These are phyloP conservation scores for Oryza meyeriana DNA, from an alignment of 176 grass and related monocot species.

Conservation along the genomic window DNA sequence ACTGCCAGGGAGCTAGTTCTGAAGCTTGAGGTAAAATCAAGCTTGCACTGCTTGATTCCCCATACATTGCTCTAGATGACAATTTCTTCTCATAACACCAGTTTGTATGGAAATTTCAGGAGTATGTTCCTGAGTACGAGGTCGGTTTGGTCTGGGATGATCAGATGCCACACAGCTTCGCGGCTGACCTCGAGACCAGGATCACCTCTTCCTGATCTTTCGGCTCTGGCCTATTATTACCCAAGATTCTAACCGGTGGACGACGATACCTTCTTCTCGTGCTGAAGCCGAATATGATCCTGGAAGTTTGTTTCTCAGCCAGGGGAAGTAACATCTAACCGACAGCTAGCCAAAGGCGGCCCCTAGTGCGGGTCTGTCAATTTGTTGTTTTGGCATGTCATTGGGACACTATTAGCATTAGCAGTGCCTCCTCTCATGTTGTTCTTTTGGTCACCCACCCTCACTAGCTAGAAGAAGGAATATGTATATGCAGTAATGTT, in stretches of 20 bases:
- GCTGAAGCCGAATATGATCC: background rate
- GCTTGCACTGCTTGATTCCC: background rate
- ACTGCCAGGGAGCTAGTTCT: slow-evolving; percentile 70
- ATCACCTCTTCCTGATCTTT: slow-evolving; percentile 45
- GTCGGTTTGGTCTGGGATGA: slow-evolving; percentile 78
- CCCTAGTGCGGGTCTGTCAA: background rate
- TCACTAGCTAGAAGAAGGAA: background rate
- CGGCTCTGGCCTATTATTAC: background rate
- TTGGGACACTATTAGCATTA: background rate
- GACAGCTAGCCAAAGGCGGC: background rate
- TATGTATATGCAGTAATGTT: background rate
- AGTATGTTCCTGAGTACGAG: slow-evolving; percentile 66
- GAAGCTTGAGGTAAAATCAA: slow-evolving; percentile 64
- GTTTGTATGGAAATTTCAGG: slow-evolving; percentile 41
- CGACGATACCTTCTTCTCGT: background rate
- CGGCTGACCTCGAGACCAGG: slow-evolving; percentile 46
- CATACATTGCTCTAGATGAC: background rate
- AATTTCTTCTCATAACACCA: background rate
- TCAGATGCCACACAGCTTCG: slow-evolving; percentile 47
- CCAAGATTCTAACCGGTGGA: slow-evolving; percentile 2
- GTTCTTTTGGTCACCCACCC: background rate
- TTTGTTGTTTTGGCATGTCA: background rate
- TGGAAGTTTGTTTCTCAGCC: slow-evolving; percentile 21
- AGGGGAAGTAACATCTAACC: slow-evolving; percentile 35
- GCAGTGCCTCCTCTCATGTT: background rate